Evolutionary conservation across 2,329 filamentous ascomycete genomes (phyloP).

Genomic region (Alternaria sp.): DNA sequence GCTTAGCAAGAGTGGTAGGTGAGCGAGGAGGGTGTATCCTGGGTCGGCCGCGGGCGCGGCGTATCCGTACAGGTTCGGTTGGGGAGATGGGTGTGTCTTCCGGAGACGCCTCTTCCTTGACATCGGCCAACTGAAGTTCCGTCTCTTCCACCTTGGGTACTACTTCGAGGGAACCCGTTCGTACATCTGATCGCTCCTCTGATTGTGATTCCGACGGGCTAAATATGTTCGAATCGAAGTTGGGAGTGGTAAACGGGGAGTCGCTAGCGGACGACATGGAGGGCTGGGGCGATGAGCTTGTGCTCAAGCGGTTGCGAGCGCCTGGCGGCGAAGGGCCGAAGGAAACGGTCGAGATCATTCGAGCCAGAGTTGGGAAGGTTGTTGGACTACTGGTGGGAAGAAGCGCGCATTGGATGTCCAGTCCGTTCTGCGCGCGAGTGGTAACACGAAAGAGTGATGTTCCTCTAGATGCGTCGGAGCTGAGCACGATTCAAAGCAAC

Average conservation of each 20-base stretch:
- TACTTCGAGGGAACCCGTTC: slow-evolving; percentile 45
- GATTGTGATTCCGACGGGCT: slow-evolving; percentile 32
- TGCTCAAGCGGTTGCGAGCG: slow-evolving; percentile 45
- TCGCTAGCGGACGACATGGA: slow-evolving; percentile 51
- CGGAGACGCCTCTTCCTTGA: slow-evolving; percentile 42
- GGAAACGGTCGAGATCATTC: slow-evolving; percentile 45
- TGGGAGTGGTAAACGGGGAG: slow-evolving; percentile 46
- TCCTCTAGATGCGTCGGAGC: slow-evolving; percentile 1
- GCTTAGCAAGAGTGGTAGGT: slow-evolving; percentile 67
- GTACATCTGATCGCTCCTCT: slow-evolving; percentile 33
- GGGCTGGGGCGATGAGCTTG: slow-evolving; percentile 49
- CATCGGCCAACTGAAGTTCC: slow-evolving; percentile 51
- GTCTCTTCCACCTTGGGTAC: slow-evolving; percentile 63
- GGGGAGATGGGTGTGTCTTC: slow-evolving; percentile 44
- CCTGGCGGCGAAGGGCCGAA: slow-evolving; percentile 45
- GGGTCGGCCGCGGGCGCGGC: slow-evolving; percentile 71
- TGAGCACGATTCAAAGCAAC: slow-evolving; percentile 8
- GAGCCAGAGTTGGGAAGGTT: slow-evolving; percentile 23
- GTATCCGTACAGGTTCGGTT: slow-evolving; percentile 45
- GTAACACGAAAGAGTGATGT: slow-evolving; percentile 10
- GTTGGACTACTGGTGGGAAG: slow-evolving; percentile 23
- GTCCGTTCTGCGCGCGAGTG: slow-evolving; percentile 7
- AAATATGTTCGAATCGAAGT: slow-evolving; percentile 38
- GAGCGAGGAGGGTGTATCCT: slow-evolving; percentile 76
- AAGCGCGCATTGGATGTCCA: slow-evolving; percentile 36